These are phyloP conservation scores for Wickerhamiella hasegawae DNA, from an alignment of 805 yeast genomes.

Conservation along the genomic window DNA sequence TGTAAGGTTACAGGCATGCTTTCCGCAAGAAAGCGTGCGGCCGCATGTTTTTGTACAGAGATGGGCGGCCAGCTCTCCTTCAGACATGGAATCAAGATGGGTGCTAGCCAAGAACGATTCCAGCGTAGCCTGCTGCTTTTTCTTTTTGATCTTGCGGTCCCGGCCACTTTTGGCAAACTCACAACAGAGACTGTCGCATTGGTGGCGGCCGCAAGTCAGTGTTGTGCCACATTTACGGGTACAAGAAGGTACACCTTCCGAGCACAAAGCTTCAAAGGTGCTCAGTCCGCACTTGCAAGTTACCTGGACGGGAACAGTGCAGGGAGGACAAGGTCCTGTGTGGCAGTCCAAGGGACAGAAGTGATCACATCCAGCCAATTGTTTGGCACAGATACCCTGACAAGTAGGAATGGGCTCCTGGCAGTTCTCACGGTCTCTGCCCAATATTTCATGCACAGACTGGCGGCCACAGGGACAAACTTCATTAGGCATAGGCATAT, in stretches of 20 bases:
- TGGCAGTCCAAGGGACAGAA: slow-evolving; percentile 7
- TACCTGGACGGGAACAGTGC: neutral
- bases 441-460: neutral
- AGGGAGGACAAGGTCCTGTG: slow-evolving; percentile 6
- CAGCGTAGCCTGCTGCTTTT: slow-evolving; percentile 2
- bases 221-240: slow-evolving; percentile 3
- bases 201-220: slow-evolving; percentile 8
- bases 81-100: slow-evolving; percentile 2
- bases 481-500: slow-evolving; percentile 8
- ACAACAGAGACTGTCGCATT: slow-evolving; percentile 8
- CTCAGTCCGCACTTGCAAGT: slow-evolving; percentile 6
- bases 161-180: slow-evolving; percentile 1
- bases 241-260: slow-evolving; percentile 4
- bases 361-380: slow-evolving; percentile 7
- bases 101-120: slow-evolving; percentile 3
- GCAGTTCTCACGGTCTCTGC: slow-evolving; percentile 5
- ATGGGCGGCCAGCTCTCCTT: slow-evolving; percentile 16
- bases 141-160: neutral
- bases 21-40: slow-evolving; percentile 16
- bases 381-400: slow-evolving; percentile 6
- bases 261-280: slow-evolving; percentile 1
- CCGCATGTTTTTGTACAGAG: slow-evolving; percentile 17
- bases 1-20: slow-evolving; percentile 15
- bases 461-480: slow-evolving; percentile 14
- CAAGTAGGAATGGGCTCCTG: slow-evolving; percentile 9